Percentiles rank a stretch among this genome's conserved stretches.
Conservation (phyloP, 2,329 filamentous ascomycete genomes). For the Cladosporium colombiae region DNA sequence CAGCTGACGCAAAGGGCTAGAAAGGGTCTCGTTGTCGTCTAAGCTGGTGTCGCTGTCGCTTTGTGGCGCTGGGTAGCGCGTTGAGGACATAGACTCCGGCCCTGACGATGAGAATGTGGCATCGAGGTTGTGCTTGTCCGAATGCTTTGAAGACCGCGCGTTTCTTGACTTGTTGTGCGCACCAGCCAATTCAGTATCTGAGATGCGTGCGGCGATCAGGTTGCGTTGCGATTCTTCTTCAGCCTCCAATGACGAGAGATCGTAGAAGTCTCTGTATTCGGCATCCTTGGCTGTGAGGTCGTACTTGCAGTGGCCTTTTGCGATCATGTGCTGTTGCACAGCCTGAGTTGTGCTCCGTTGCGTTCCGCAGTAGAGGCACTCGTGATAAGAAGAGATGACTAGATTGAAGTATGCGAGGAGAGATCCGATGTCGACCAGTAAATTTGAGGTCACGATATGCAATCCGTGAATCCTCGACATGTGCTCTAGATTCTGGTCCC, state of each 20-base stretch:
- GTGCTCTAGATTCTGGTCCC: constrained; percentile 47
- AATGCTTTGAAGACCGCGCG: neutral
- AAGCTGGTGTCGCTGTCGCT: neutral
- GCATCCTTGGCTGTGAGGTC: constrained; percentile 7
- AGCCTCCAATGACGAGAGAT: constrained; percentile 10
- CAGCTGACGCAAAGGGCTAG: neutral
- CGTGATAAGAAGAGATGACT: constrained; percentile 50
- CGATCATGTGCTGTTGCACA: constrained; percentile 54
- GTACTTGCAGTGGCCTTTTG: constrained; percentile 49
- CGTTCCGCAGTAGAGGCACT: constrained; percentile 55
- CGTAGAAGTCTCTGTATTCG: constrained; percentile 18
- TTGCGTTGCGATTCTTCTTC: constrained; percentile 3
- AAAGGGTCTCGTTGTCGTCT: neutral
- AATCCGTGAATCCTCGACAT: constrained; percentile 55
- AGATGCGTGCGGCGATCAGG: neutral
- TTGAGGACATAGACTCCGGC: neutral
- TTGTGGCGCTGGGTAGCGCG: neutral
- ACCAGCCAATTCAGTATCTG: neutral
- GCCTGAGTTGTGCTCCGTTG: constrained; percentile 46
- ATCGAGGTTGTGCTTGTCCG: neutral
- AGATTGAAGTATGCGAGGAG: constrained; percentile 53
- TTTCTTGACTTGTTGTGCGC: neutral
- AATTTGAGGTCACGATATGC: constrained; percentile 40
- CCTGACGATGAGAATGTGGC: neutral
- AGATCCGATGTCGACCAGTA: constrained; percentile 44